Evolutionary conservation across 108 stramenopile genomes (phyloP).

Genomic region (Fragilariopsis cylindrus): DNA sequence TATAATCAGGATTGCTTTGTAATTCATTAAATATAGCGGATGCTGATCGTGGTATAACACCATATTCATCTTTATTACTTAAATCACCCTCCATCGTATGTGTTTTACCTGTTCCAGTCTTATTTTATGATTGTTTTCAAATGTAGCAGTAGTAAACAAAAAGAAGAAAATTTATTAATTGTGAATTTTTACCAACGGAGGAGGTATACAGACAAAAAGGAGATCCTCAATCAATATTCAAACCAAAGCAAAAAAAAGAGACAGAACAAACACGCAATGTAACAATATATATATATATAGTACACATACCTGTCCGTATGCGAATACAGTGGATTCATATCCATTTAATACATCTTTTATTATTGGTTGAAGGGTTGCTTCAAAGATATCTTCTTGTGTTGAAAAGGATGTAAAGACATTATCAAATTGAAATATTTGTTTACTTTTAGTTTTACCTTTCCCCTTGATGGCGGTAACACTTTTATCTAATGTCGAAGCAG

Average conservation of each 20-base stretch:
- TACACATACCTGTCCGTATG: constrained; percentile 53
- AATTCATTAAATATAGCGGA: constrained; percentile 66
- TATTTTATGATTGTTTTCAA: not conserved
- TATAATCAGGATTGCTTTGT: constrained; percentile 50
- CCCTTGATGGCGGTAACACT: constrained; percentile 81
- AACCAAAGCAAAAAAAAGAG: not conserved
- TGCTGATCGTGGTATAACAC: constrained; percentile 74
- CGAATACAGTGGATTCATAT: constrained; percentile 64
- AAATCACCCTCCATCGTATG: constrained; percentile 86
- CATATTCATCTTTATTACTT: constrained; percentile 43
- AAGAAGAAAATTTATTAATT: not conserved
- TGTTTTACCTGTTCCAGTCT: constrained; percentile 73
- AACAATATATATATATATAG: not conserved
- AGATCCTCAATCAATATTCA: not conserved
- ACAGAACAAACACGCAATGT: not conserved
- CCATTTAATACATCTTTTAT: constrained; percentile 78
- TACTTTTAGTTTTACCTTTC: constrained; percentile 54
- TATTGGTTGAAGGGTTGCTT: constrained; percentile 73
- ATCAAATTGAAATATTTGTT: constrained; percentile 61
- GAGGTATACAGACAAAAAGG: not conserved
- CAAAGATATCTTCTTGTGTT: constrained; percentile 79
- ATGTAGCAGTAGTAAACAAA: not conserved
- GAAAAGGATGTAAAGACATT: constrained; percentile 81
- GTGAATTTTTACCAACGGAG: not conserved
- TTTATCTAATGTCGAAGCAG: constrained; percentile 66